Evolutionary conservation across 352 stramenopile species (phyloP), one percentile per base, ranked within the genome.

Genomic region (Globisporangium recalcitrans): DNA sequence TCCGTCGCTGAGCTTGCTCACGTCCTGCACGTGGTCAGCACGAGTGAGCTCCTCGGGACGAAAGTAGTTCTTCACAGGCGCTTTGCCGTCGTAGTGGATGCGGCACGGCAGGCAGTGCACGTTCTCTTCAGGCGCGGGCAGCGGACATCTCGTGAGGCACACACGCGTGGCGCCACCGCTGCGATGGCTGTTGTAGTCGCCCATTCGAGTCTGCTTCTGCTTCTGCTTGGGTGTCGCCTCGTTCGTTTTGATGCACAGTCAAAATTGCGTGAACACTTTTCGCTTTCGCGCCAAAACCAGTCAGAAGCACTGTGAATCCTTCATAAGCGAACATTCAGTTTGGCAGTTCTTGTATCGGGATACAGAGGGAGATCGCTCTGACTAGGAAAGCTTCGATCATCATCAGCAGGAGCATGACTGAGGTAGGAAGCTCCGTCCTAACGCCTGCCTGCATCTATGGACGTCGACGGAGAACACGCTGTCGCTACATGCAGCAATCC

Each of bases 101-200:
- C 77, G 78, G 44, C 85, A 94, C 19, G 85, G 85, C 51, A 94
- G 66, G 29, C 81, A 87, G 67, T 94, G 85, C 62, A 94, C 77
- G 29, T 63, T 70, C 52, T 80, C 57, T 40, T 88, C 78, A 1
- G 75, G 46, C 8, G 80, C 62, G 19, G 76, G 75, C 56, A 94
- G 66, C 31, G 85, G 85, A 36, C 82, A 94, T 51, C 85, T 79
- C 70, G 83, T 91, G 52, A 90, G 69, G 68, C 82, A 92, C 46
- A 92, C 77, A 40, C 69, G 68, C 64, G 60, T 66, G 9, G 49
- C n/a, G 38, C 47, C 58, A 4, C 46, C 9, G 21, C 56, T 27
- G 56, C 13, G n/a, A n/a, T n/a, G 19, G 34, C 40, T 63, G 46
- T 19, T 46, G 38, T 11, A 46, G 16, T 46, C 38, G 38, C 38